A percentile compares a stretch with the other conserved stretches of the same genome.
Conservation (phyloP, 2,329 filamentous ascomycete species). For the Scedosporium apiospermum region DNA sequence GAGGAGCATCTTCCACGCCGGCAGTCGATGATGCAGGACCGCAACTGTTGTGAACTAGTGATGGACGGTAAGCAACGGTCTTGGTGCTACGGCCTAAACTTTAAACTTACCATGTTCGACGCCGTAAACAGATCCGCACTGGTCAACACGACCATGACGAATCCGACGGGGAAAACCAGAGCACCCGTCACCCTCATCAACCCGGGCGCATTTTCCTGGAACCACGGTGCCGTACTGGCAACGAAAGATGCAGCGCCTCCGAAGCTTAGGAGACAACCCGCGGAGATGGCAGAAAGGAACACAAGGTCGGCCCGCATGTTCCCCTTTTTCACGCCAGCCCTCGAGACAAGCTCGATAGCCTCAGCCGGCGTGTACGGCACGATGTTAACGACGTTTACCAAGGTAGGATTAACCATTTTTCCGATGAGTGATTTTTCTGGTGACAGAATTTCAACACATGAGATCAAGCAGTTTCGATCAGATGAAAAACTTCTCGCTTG, state of each 20-base stretch:
- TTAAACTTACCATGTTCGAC: conserved; percentile 27
- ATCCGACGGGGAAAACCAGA: conserved; percentile 38
- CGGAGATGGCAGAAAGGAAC: conserved; percentile 39
- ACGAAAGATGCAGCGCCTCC: conserved; percentile 36
- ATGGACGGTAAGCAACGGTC: not conserved
- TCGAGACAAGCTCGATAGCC: conserved; percentile 38
- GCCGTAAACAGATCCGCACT: conserved; percentile 39
- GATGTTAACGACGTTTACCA: conserved; percentile 12
- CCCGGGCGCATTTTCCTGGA: conserved; percentile 35
- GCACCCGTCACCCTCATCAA: conserved; percentile 34
- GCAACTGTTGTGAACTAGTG: conserved; percentile 12
- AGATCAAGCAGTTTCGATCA: too few relatives aligned
- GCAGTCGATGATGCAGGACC: conserved; percentile 9
- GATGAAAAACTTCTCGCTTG: too few relatives aligned
- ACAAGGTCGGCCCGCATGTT: conserved; percentile 43
- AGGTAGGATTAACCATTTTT: not conserved
- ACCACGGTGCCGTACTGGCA: conserved; percentile 35
- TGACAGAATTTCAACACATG: too few relatives aligned
- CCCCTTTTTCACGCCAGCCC: conserved; percentile 40
- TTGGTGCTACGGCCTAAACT: not conserved
- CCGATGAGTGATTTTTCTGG: too few relatives aligned
- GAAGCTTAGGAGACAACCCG: conserved; percentile 41
- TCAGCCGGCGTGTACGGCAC: conserved; percentile 33
- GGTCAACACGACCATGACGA: conserved; percentile 37
- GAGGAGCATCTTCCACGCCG: conserved; percentile 10